Conservation (phyloP, 2,329 filamentous ascomycete species). For the Diaporthe longicolla region DNA sequence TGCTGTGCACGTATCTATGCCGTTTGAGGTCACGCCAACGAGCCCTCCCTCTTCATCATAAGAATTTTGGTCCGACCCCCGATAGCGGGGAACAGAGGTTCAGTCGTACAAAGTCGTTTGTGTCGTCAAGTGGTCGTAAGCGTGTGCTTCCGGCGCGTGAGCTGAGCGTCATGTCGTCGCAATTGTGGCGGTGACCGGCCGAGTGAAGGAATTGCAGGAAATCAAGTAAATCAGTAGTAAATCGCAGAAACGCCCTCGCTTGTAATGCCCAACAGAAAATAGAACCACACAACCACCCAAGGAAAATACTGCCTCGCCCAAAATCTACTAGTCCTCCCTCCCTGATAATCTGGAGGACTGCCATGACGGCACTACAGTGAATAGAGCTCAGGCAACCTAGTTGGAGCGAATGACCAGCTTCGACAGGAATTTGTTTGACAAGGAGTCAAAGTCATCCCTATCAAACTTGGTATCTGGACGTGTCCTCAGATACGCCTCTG, state of each 20-base stretch:
- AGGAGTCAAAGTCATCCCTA: constrained; percentile 90
- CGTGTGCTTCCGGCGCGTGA: constrained; percentile 44
- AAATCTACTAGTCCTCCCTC: neutral
- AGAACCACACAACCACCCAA: constrained; percentile 35
- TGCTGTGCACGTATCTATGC: constrained; percentile 38
- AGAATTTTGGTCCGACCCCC: constrained; percentile 29
- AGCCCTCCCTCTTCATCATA: constrained; percentile 30
- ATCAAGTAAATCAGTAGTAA: constrained; percentile 33
- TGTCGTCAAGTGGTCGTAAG: constrained; percentile 49
- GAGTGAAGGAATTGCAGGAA: constrained; percentile 42
- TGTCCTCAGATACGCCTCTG: constrained; percentile 89
- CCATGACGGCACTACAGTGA: constrained; percentile 41
- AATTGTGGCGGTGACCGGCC: constrained; percentile 46
- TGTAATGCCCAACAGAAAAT: constrained; percentile 44
- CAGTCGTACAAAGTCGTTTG: constrained; percentile 51
- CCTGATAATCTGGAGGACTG: constrained; percentile 5
- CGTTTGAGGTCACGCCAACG: constrained; percentile 27
- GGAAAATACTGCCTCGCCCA: constrained; percentile 41
- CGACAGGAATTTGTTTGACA: constrained; percentile 97
- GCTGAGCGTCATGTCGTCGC: constrained; percentile 46
- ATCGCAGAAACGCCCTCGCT: constrained; percentile 50
- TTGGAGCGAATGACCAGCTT: constrained; percentile 97
- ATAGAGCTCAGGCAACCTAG: constrained; percentile 59
- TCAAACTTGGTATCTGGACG: constrained; percentile 88
- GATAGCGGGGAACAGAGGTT: constrained; percentile 26